A percentile compares a stretch with the other conserved stretches of the same genome.
phyloP scores from a whole-genome alignment of 495 filamentous ascomycete genomes.

The Staphylotrichum tortipilum region DNA sequence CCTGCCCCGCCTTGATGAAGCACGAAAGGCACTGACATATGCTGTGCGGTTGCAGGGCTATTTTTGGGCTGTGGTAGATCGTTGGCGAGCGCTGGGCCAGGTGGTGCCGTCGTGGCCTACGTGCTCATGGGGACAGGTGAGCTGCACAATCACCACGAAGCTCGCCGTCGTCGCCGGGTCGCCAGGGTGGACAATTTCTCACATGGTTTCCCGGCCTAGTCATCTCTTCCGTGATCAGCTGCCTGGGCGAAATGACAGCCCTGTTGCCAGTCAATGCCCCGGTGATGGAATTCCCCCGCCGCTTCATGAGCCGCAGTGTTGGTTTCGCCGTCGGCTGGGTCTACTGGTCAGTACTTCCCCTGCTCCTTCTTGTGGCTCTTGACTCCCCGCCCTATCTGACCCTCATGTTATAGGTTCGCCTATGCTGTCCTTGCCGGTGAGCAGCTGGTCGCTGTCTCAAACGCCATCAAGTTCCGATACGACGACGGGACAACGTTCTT shows the following conservation, averaged over 20 bases:
- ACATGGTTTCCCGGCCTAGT: too few species aligned
- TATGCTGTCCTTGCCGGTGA: constrained; percentile 34
- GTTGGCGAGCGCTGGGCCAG: constrained; percentile 29
- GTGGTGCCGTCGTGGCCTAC: constrained; percentile 32
- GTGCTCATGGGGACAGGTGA: constrained; percentile 33
- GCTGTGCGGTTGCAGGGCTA: constrained; percentile 18
- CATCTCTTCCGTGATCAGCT: constrained; percentile 43
- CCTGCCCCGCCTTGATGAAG: too few species aligned
- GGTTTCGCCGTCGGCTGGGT: constrained; percentile 48
- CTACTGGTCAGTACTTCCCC: constrained; percentile 36
- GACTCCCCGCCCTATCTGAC: not conserved
- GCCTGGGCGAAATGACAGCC: constrained; percentile 45
- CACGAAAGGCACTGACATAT: not conserved
- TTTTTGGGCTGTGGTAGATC: constrained; percentile 31
- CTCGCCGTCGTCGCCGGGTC: not conserved
- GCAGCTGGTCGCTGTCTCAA: constrained; percentile 37
- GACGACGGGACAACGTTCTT: constrained; percentile 32
- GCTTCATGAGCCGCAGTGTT: constrained; percentile 39
- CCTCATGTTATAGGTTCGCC: constrained; percentile 28
- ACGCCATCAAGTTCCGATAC: constrained; percentile 37
- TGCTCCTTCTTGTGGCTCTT: not conserved
- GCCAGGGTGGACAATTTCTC: not conserved
- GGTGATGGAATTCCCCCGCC: constrained; percentile 42
- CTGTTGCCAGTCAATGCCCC: constrained; percentile 44
- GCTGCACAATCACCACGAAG: not conserved